Percentiles rank a stretch among this genome's conserved stretches.
These are phyloP conservation scores for Alnus rubra DNA, from an alignment of 306 rosid species.

Conservation along the genomic window DNA sequence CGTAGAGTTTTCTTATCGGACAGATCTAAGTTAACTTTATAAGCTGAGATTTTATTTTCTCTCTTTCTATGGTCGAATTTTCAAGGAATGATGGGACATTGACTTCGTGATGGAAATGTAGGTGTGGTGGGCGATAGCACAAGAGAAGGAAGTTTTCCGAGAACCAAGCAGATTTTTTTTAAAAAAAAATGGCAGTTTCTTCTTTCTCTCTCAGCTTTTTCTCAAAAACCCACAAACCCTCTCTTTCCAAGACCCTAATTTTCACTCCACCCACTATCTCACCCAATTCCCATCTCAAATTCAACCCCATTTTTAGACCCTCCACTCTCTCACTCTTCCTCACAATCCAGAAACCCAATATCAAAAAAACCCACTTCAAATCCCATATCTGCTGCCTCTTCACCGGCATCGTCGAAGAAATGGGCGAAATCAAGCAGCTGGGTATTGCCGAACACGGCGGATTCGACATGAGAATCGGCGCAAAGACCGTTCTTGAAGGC, in stretches of 20 bases:
- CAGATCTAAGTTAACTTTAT: too few species aligned
- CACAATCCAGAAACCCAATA: conserved; percentile 16
- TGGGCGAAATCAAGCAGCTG: conserved; percentile 64
- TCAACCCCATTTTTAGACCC: conserved; percentile 38
- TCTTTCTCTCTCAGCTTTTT: conserved; percentile 18
- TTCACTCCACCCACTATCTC: background rate
- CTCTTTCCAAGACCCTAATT: conserved; percentile 8
- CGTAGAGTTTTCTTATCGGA: background rate
- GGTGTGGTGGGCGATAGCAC: conserved; percentile 32
- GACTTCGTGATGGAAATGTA: conserved; percentile 24
- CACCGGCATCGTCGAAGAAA: conserved; percentile 92
- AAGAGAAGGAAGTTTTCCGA: conserved; percentile 35
- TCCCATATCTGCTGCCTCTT: conserved; percentile 48
- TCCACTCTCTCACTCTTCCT: conserved; percentile 43
- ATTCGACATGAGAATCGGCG: conserved; percentile 60
- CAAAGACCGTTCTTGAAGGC: conserved; percentile 71
- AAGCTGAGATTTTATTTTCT: too few species aligned
- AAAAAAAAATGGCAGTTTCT: conserved; percentile 40
- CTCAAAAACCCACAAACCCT: conserved; percentile 28
- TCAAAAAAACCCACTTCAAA: conserved; percentile 23
- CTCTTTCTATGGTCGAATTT: too few species aligned
- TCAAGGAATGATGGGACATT: too few species aligned
- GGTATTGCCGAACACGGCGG: conserved; percentile 56
- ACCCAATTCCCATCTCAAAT: conserved; percentile 33
- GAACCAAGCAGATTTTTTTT: background rate